Conservation (phyloP, 2,329 filamentous ascomycete species). For the Ascochyta pisi region DNA sequence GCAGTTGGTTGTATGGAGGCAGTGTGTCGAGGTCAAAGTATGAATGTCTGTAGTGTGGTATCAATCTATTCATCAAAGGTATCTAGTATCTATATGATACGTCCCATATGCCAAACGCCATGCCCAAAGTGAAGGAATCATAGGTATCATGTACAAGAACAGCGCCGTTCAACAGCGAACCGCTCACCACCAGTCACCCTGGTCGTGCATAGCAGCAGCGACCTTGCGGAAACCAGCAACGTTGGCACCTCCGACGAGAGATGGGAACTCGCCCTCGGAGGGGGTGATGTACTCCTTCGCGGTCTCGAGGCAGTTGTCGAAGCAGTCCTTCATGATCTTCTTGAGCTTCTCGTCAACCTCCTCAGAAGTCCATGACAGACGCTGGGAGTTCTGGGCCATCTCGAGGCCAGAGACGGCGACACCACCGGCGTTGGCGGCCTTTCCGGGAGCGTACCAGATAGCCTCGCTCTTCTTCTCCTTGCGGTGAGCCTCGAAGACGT, state of each 20-base stretch:
- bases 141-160: slow-evolving; percentile 37
- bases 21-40: no score
- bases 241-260: slow-evolving; percentile 90
- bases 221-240: slow-evolving; percentile 99
- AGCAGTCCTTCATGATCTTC: slow-evolving; percentile 93
- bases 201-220: slow-evolving; percentile 89
- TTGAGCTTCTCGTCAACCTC: slow-evolving; percentile 92
- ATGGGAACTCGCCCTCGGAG: slow-evolving; percentile 83
- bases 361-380: slow-evolving; percentile 83
- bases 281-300: slow-evolving; percentile 86
- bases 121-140: slow-evolving; percentile 27
- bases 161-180: slow-evolving; percentile 16
- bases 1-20: no score
- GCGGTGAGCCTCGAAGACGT: slow-evolving; percentile 84
- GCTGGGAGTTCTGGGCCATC: slow-evolving; percentile 97
- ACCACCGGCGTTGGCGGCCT: slow-evolving; percentile 97
- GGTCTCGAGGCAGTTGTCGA: slow-evolving; percentile 86
- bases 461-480: slow-evolving; percentile 71
- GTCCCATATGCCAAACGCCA: slow-evolving; percentile 26
- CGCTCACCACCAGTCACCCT: slow-evolving; percentile 84
- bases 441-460: slow-evolving; percentile 94
- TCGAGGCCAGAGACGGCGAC: slow-evolving; percentile 96
- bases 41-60: slow-evolving; percentile 2
- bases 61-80: slow-evolving; percentile 28
- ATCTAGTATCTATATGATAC: slow-evolving; percentile 30